Base-by-base conservation (phyloP, 352 stramenopile genomes). In the Globisporangium nodosum region DNA sequence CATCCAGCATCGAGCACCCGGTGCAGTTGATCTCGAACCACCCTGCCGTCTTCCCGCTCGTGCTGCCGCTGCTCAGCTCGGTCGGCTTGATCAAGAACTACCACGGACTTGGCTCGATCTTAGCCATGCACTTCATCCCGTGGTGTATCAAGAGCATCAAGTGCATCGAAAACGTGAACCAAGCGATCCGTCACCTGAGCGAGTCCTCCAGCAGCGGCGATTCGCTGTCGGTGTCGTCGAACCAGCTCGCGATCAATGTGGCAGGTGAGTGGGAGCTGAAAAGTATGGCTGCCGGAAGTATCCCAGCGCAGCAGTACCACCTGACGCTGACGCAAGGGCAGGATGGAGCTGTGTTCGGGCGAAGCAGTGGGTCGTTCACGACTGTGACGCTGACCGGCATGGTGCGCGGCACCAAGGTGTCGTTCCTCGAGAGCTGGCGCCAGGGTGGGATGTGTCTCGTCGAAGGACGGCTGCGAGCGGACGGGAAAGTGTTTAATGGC, bases 381-480 rank as follows among this genome's bases (percentile, higher is more conserved):
- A 86, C 82, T 8, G 86, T 95, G 31, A 93, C 81, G 30, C 56
- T 95, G 43, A 88, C 76, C 35, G 86, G 86, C 33, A 60, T 87
- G 35, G 77, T 89, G 39, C 71, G 72, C 54, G 86, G 86, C 35
- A 95, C 82, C 2, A 90, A 89, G 46, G 80, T 95, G 13, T 87
- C 78, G 3, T 95, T 95, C 55, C 58, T 95, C 4, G 86, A 95
- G 68, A 94, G 80, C 9, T 95, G 86, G 86, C 76, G 82, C 2
- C 86, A 95, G 69, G 85, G 86, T 49, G 84, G 86, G n/a, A 95
- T 86, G 5, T 95, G 86, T 49, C 70, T 95, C 21, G 84, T 95
- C 3, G 77, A 93, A 60, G 86, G 86, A 15, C 70, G 86, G 40
- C 58, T 95, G 24, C 78, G 84, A 51, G 76, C 80, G 39, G 86